These are phyloP conservation scores for Leptomonas seymouri DNA, from an alignment of 208 protist species.

Conservation along the genomic window DNA sequence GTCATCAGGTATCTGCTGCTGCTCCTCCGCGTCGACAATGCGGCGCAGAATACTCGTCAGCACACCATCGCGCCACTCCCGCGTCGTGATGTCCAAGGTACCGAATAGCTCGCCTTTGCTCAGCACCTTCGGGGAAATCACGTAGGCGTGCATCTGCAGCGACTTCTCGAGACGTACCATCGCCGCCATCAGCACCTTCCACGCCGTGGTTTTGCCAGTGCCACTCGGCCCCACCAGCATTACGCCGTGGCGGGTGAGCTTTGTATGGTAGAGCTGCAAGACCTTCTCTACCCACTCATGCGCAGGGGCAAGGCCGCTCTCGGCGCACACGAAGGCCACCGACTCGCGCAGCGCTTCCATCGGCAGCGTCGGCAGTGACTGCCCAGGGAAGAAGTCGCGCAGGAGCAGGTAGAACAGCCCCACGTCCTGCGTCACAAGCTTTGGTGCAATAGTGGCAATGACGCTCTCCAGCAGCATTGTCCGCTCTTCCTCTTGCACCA, in stretches of 20 bases:
- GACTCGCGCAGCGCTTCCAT: slow-evolving; percentile 65
- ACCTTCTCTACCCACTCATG: slow-evolving; percentile 97
- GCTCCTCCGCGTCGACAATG: slow-evolving; percentile 95
- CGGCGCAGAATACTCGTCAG: slow-evolving; percentile 98
- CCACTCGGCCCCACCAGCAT: slow-evolving; percentile 99
- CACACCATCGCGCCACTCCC: slow-evolving; percentile 99
- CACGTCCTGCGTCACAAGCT: slow-evolving; percentile 97
- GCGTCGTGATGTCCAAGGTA: slow-evolving; percentile 97
- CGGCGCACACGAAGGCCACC: slow-evolving; percentile 84
- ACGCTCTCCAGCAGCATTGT: slow-evolving; percentile 94
- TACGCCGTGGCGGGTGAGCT: slow-evolving; percentile 97
- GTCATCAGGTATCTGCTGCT: slow-evolving; percentile 53
- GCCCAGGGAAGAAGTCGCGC: slow-evolving; percentile 97
- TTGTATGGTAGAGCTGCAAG: slow-evolving; percentile 97
- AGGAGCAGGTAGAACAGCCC: slow-evolving; percentile 95
- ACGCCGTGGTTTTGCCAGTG: slow-evolving; percentile 97
- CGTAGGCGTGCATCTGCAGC: slow-evolving; percentile 92
- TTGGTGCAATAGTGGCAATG: slow-evolving; percentile 97
- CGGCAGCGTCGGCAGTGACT: slow-evolving; percentile 39
- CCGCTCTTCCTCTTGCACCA: slow-evolving; percentile 70
- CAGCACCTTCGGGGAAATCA: slow-evolving; percentile 99
- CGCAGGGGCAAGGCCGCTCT: slow-evolving; percentile 57
- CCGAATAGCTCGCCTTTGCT: slow-evolving; percentile 99
- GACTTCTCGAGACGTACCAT: slow-evolving; percentile 70
- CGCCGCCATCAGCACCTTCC: slow-evolving; percentile 95